Base-by-base conservation (phyloP, 1,284 basidiomycete genomes). In the Malassezia arunalokei region DNA sequence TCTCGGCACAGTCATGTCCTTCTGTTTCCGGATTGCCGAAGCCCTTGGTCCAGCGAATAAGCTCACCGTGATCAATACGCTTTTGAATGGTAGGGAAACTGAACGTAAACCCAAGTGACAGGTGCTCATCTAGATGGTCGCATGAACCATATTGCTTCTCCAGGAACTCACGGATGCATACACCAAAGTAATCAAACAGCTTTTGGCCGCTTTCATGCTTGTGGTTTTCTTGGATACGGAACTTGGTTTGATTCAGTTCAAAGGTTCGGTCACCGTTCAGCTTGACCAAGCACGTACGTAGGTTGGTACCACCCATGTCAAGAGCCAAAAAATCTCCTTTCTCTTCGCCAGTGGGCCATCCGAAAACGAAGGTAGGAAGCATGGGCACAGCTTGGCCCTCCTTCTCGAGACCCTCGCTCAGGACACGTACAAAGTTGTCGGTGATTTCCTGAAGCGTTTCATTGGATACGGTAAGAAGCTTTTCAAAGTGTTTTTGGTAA, bases 21-120 rank as follows among this genome's bases (percentile, higher is more conserved):
- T 98, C 94, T 17, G 88, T 90, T 73, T 91, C 89, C 6, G 82
- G 75, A 1, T 87, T 87, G 35, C 89, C 89, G 68, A 98, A 98
- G 60, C 92, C 94, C 76, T 98, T 98, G 41, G 94, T 98, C 92
- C 94, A 98, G 32, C 91, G 85, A 64, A 96, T 88, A 40, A 98
- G 83, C 61, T 82, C 82, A 43, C 90, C 94, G 66, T 96, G 90
- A 75, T 98, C 90, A 66, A 98, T 98, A 47, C 81, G 80, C 38
- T 85, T 81, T 79, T 98, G 92, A 2, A 40, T 20, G 2, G 31
- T 49, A 1, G 52, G 52, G 37, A 44, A 54, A 15, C 52, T 54
- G 47, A 54, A 54, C 4, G 52, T 54, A 28, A 54, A 54, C 7
- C 52, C 52, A 17, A 54, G 43, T 30, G 52, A 54, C 14, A 54